A percentile compares a stretch with the other conserved stretches of the same genome.
These are phyloP conservation scores for Lepiota venenata DNA, from an alignment of 768 basidiomycete genomes.

Conservation along the genomic window DNA sequence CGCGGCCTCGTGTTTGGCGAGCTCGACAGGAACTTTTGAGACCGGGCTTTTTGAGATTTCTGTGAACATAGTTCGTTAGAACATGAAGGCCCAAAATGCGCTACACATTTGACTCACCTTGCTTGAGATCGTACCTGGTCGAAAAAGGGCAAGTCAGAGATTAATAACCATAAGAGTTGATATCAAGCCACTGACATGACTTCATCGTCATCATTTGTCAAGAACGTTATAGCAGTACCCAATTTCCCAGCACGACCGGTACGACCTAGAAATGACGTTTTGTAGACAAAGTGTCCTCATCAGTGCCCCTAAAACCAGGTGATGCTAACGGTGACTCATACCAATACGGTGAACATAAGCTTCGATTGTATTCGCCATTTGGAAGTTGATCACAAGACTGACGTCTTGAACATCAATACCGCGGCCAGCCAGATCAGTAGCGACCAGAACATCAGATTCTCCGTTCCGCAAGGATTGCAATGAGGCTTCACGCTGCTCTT, in stretches of 20 bases:
- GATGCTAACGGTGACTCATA: slow-evolving; percentile 29
- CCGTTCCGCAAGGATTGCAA: slow-evolving; percentile 84
- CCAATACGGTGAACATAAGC: slow-evolving; percentile 98
- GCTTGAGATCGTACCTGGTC: slow-evolving; percentile 90
- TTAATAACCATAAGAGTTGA: slow-evolving; percentile 15
- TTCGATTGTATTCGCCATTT: slow-evolving; percentile 96
- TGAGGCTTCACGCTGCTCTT: slow-evolving; percentile 94
- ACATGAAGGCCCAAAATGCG: neutral
- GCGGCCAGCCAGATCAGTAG: slow-evolving; percentile 96
- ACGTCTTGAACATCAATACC: slow-evolving; percentile 99
- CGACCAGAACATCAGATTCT: slow-evolving; percentile 86
- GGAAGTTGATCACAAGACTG: slow-evolving; percentile 93
- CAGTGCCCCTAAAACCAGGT: slow-evolving; percentile 4
- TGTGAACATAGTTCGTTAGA: slow-evolving; percentile 22
- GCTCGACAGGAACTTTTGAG: slow-evolving; percentile 82
- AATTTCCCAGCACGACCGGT: slow-evolving; percentile 98
- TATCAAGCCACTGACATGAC: slow-evolving; percentile 71
- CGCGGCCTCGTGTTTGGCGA: slow-evolving; percentile 89
- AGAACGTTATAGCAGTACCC: slow-evolving; percentile 92
- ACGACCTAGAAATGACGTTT: slow-evolving; percentile 54
- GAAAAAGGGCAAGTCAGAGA: slow-evolving; percentile 14
- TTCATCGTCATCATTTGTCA: slow-evolving; percentile 94
- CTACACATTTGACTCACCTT: slow-evolving; percentile 51
- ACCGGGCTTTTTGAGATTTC: slow-evolving; percentile 95
- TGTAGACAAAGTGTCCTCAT: slow-evolving; percentile 4